Base-by-base conservation (phyloP, 805 yeast species). In the Brettanomyces bruxellensis region DNA sequence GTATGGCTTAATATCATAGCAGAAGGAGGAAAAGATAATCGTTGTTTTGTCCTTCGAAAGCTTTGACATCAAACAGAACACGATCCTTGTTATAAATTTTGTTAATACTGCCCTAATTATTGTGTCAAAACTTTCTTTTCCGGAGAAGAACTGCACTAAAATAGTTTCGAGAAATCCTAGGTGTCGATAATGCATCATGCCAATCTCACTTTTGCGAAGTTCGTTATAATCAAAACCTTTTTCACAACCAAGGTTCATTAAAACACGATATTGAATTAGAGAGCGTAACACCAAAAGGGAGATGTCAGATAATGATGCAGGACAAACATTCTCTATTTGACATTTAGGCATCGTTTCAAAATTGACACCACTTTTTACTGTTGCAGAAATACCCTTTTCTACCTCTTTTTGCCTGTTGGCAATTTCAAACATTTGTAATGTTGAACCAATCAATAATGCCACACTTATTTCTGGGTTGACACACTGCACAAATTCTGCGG, bases 391-490 rank as follows among this genome's bases (percentile, higher is more conserved):
- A 8, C 44, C 47, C 9, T 23, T n/a, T 11, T 43, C 39, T 11
- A 40, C 38, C 25, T 43, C 46, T 1, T 73, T 71, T n/a, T 72
- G 57, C 56, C 90, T 70, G 1, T 80, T 69, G 0, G 81, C 55
- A 23, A 82, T 73, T 54, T 84, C 90, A 36, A 72, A 61, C 72
- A 80, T 76, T 24, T 75, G 69, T 25, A 83, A 70, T 0, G 81
- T 73, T 49, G 73, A 69, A 2, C 78, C 75, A 28, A 28, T 28
- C 32, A 28, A 28, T 2, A 28, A 9, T 7, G 32, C 32, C 7
- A 9, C 7, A 28, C 32, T 28, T 28, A 28, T 28, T 28, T 28
- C 32, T 28, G 32, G 32, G 11, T 28, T 9, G 9, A 28, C 32
- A 3, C 32, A 28, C 11, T 28, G 9, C 32, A 28, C 32, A 28